phyloP scores from a whole-genome alignment of 2,329 filamentous ascomycete genomes.

The Clonostachys chloroleuca region DNA sequence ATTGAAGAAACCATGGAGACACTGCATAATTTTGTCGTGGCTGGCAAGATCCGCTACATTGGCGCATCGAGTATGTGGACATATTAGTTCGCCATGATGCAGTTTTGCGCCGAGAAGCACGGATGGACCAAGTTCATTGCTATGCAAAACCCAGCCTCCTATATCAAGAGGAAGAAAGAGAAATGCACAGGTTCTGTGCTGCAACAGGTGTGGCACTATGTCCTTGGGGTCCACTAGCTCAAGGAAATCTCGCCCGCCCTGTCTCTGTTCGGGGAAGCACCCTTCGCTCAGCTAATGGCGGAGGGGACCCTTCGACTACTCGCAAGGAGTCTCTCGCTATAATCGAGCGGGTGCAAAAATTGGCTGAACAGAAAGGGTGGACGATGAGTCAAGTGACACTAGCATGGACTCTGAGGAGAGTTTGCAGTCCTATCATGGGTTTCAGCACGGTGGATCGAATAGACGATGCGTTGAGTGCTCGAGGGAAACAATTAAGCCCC shows the following conservation, averaged over 20 bases:
- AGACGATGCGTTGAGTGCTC: no score
- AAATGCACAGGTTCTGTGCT: slow-evolving; percentile 34
- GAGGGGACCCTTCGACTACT: neutral
- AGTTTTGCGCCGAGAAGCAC: slow-evolving; percentile 44
- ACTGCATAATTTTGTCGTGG: slow-evolving; percentile 47
- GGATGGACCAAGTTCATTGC: slow-evolving; percentile 52
- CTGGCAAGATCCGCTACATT: slow-evolving; percentile 44
- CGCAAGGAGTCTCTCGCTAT: slow-evolving; percentile 6
- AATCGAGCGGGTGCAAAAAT: slow-evolving; percentile 35
- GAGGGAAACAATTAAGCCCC: no score
- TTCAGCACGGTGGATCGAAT: no score
- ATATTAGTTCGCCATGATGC: slow-evolving; percentile 41
- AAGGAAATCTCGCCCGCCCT: neutral
- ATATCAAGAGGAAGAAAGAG: slow-evolving; percentile 53
- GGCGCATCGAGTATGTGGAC: slow-evolving; percentile 33
- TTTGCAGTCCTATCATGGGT: no score
- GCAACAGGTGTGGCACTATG: slow-evolving; percentile 33
- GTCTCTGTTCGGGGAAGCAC: slow-evolving; percentile 11
- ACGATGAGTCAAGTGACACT: slow-evolving; percentile 61
- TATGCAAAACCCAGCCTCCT: slow-evolving; percentile 51
- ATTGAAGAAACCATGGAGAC: slow-evolving; percentile 53
- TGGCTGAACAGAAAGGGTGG: slow-evolving; percentile 49
- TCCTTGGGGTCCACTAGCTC: slow-evolving; percentile 7
- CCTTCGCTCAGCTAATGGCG: slow-evolving; percentile 21
- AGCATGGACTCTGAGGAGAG: slow-evolving; percentile 48